Base-by-base conservation (phyloP, 306 rosid genomes). In the Oxytropis ochrocephala region DNA sequence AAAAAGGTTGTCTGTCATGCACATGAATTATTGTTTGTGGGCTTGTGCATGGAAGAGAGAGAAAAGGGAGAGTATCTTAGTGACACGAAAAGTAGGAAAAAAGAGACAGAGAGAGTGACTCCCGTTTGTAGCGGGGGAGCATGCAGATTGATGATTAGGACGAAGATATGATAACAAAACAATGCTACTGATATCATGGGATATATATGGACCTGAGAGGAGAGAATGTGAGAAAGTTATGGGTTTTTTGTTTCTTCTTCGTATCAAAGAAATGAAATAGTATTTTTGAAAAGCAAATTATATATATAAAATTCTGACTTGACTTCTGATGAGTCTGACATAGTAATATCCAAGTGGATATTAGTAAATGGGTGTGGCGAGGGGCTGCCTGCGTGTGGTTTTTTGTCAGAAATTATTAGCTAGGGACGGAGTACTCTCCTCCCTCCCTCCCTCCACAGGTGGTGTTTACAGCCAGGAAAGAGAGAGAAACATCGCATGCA, bases 121-220 rank as follows among this genome's bases (percentile, higher is more conserved):
- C 75, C 87, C 90, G 88, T 77, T 76, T 75, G 86, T n/a, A 74
- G 82, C 84, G 86, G 91, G 95, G 96, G 88, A 89, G 85, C 84
- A 85, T 80, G 80, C 79, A 85, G 80, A 82, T 81, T 76, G 81
- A 85, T 83, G 87, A 89, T 82, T 77, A 78, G 86, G 80, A 76
- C 75, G 11, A 44, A 82, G 29, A 24, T 24, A 24, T 24, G 29
- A 24, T 24, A 24, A 24, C 29, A 24, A 24, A n/a, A n/a, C n/a
- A n/a, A n/a, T n/a, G n/a, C n/a, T 24, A 24, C 29, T 24, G 29
- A 24, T 24, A 21, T 9, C 38, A 76, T 79, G 46, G 30, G 80
- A 75, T 57, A 39, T 44, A 17, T 44, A 24, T 24, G 29, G 29
- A 24, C 29, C 29, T 24, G 29, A 24, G 29, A 24, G 79, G 84